Percentiles rank a stretch among this genome's conserved stretches.
Evolutionary conservation across 2,329 filamentous ascomycete species (phyloP).

Genomic region (Botrytis medusae): DNA sequence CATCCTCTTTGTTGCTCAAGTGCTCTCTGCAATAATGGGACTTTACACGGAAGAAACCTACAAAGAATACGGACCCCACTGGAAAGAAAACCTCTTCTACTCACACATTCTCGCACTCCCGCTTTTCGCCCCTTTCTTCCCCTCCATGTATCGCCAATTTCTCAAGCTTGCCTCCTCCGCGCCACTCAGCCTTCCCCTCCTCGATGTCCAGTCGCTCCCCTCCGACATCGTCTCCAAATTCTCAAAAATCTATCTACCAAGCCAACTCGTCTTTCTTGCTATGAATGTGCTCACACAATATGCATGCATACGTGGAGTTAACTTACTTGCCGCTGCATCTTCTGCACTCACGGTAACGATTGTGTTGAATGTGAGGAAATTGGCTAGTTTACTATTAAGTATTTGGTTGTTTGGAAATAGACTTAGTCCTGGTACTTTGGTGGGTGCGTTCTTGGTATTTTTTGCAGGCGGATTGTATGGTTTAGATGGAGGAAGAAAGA

Average conservation of each 20-base stretch:
- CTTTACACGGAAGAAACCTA: constrained; percentile 94
- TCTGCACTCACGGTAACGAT: constrained; percentile 95
- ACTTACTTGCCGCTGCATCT: constrained; percentile 83
- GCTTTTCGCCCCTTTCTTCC: constrained; percentile 71
- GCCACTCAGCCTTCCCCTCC: constrained; percentile 51
- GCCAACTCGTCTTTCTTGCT: constrained; percentile 68
- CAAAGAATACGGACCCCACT: constrained; percentile 78
- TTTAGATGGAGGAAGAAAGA: constrained; percentile 53
- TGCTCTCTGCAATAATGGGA: constrained; percentile 91
- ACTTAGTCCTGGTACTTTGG: constrained; percentile 71
- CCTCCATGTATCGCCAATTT: constrained; percentile 64
- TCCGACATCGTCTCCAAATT: constrained; percentile 43
- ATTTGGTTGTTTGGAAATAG: constrained; percentile 93
- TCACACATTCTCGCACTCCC: constrained; percentile 75
- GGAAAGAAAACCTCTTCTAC: constrained; percentile 97
- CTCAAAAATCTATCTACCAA: constrained; percentile 53
- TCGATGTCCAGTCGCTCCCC: constrained; percentile 40
- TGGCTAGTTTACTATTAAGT: constrained; percentile 86
- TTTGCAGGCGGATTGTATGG: constrained; percentile 88
- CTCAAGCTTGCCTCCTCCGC: constrained; percentile 61
- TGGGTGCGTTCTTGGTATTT: constrained; percentile 85
- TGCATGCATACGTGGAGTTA: constrained; percentile 92
- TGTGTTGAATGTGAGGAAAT: constrained; percentile 90
- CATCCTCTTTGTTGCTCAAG: constrained; percentile 83
- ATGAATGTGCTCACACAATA: constrained; percentile 89